These are phyloP conservation scores for Candida montana DNA, from an alignment of 805 yeast species.

Conservation along the genomic window DNA sequence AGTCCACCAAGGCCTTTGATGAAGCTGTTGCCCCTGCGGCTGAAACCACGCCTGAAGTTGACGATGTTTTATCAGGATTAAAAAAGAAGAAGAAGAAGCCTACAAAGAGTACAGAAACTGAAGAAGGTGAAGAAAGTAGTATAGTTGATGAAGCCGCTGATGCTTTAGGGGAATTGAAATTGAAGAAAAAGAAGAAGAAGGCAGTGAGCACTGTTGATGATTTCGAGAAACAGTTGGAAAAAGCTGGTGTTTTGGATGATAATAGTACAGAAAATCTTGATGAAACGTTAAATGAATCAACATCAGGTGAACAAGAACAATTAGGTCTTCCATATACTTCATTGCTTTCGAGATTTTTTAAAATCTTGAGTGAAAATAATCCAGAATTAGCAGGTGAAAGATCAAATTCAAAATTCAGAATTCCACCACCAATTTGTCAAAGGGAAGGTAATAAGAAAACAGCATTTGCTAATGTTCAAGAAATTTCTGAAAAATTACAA, in stretches of 20 bases:
- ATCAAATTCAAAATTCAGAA: slow-evolving; percentile 85
- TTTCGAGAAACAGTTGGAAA: slow-evolving; percentile 82
- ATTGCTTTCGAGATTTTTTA: slow-evolving; percentile 80
- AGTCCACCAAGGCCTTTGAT: slow-evolving; percentile 39
- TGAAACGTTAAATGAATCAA: slow-evolving; percentile 23
- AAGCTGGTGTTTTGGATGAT: slow-evolving; percentile 70
- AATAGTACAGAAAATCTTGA: slow-evolving; percentile 8
- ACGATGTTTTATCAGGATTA: slow-evolving; percentile 71
- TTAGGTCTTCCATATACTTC: slow-evolving; percentile 70
- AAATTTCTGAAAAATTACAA: slow-evolving; percentile 88
- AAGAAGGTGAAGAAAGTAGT: slow-evolving; percentile 33
- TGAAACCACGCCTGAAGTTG: slow-evolving; percentile 41
- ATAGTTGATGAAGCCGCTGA: slow-evolving; percentile 44
- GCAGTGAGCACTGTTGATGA: slow-evolving; percentile 55
- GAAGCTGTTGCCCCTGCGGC: slow-evolving; percentile 29
- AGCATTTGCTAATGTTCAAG: slow-evolving; percentile 92
- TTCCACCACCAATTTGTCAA: slow-evolving; percentile 94
- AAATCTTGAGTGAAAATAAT: slow-evolving; percentile 82
- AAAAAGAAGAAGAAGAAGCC: slow-evolving; percentile 84
- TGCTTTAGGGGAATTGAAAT: slow-evolving; percentile 62
- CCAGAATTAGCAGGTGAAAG: slow-evolving; percentile 98
- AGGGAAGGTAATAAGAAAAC: slow-evolving; percentile 98
- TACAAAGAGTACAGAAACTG: slow-evolving; percentile 25
- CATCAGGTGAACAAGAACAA: slow-evolving; percentile 33
- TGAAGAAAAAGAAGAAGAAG: slow-evolving; percentile 79